Evolutionary conservation across 163 green algal genomes (phyloP), one percentile per base, ranked within the genome.

Genomic region (Chlorella variabilis): DNA sequence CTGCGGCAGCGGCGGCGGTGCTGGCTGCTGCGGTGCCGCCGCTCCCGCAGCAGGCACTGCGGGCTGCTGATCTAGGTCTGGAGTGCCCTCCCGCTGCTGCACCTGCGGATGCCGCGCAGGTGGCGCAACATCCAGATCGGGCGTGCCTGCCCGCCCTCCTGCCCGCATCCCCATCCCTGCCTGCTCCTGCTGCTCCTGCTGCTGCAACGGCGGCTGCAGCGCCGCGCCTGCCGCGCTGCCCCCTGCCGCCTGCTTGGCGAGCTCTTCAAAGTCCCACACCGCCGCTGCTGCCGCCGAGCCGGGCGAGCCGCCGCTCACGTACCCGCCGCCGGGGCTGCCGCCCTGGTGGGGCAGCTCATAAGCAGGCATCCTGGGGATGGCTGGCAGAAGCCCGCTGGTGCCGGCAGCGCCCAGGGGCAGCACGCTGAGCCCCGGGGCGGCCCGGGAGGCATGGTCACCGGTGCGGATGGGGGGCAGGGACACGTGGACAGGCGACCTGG

Each of bases 191-290:
- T 15, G 68, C 41, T n/a, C 39, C 68, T 38, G 41, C 68, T 29
- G 41, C 68, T 6, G 9, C 54, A 9, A 29, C 23, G 18, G 54
- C 8, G 18, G 54, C 65, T 36, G 23, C 36, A 21, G 29, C 29
- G 27, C 63, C 49, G 63, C 17, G 63, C 62, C 45, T 41, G 31
- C 25, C 17, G 31, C n/a, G 15, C 59, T 27, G 59, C 27, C 25
- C n/a, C n/a, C n/a, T n/a, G n/a, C n/a, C n/a, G 29, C 59, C 23
- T 38, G 13, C 51, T 29, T 62, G 15, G n/a, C n/a, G n/a, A 77
- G 70, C 31, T 78, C 71, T 4, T 31, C 49, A 17, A 54, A 25
- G 25, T 78, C 49, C 71, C 71, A 78, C 49, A 78, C 18, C 25
- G 33, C 71, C 27, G 49, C 71, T 5, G 51, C n/a, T 3, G 41